Evolutionary conservation across 495 filamentous ascomycete species (phyloP).

Genomic region (Antarctomyces pellizariae): DNA sequence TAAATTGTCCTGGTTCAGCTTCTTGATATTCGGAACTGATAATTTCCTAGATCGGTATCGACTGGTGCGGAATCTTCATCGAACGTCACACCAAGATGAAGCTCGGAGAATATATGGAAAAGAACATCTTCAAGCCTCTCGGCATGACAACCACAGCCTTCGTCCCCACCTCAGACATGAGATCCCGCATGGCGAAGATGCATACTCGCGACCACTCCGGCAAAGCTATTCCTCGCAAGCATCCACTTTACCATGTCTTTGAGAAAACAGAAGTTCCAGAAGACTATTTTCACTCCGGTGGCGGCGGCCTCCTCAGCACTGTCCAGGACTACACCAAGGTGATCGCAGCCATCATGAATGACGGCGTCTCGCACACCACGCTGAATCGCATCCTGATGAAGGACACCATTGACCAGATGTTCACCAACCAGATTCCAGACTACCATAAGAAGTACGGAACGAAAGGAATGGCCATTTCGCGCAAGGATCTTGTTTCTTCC

Average conservation of each 20-base stretch:
- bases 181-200: constrained; percentile 24
- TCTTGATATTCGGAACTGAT: background rate
- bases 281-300: constrained; percentile 26
- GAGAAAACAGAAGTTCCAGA: constrained; percentile 12
- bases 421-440: constrained; percentile 32
- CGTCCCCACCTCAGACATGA: constrained; percentile 28
- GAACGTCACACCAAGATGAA: constrained; percentile 25
- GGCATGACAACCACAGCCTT: constrained; percentile 28
- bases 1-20: constrained; percentile 13
- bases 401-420: constrained; percentile 33
- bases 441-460: constrained; percentile 26
- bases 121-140: constrained; percentile 31
- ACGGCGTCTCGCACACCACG: constrained; percentile 25
- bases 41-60: constrained; percentile 21
- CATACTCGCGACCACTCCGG: constrained; percentile 20
- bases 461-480: constrained; percentile 21
- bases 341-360: constrained; percentile 24
- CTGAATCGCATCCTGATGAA: constrained; percentile 20
- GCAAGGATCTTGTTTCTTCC: constrained; percentile 24
- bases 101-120: constrained; percentile 31
- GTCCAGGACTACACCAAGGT: constrained; percentile 28
- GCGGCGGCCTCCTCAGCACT: constrained; percentile 28
- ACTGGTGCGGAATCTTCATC: constrained; percentile 35
- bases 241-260: constrained; percentile 19
- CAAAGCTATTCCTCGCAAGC: constrained; percentile 19